Evolutionary conservation across 352 stramenopile genomes (phyloP).

Genomic region (Halophytophthora batemanensis): DNA sequence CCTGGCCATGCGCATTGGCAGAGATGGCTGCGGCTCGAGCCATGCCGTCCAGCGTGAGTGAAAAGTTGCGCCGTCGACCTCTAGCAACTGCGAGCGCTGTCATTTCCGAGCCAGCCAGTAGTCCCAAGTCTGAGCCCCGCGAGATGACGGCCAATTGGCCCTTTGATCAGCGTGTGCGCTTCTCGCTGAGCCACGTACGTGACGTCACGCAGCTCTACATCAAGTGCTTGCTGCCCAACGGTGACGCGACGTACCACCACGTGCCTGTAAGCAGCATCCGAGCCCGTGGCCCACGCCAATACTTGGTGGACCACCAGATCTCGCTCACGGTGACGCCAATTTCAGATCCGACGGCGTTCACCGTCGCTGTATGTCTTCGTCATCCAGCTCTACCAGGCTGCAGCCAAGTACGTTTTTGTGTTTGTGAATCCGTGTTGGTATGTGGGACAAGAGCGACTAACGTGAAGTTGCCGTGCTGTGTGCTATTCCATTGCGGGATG

Average conservation of each 20-base stretch:
- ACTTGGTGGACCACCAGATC: constrained; percentile 33
- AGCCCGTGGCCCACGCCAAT: constrained; percentile 11
- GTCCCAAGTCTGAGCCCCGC: constrained; percentile 25
- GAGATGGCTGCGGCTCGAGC: constrained; percentile 11
- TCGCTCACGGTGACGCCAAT: constrained; percentile 42
- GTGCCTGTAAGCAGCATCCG: constrained; percentile 25
- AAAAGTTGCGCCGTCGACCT: constrained; percentile 5
- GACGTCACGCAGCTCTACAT: constrained; percentile 38
- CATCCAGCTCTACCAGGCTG: constrained; percentile 26
- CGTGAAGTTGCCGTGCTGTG: constrained; percentile 5
- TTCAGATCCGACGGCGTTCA: constrained; percentile 51
- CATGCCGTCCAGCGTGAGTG: neutral
- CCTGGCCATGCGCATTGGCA: constrained; percentile 32
- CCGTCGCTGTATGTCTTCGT: constrained; percentile 35
- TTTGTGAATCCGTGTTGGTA: neutral
- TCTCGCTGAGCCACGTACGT: constrained; percentile 22
- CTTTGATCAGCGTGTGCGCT: constrained; percentile 33
- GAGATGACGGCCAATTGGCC: constrained; percentile 55
- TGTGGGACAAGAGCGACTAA: constrained; percentile 6
- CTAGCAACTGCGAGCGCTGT: constrained; percentile 17
- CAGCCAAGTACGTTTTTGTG: constrained; percentile 20
- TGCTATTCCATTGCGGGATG: neutral
- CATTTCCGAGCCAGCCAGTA: constrained; percentile 22
- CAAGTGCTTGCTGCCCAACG: constrained; percentile 45
- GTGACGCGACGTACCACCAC: constrained; percentile 32